Conservation (phyloP, 129 eudicot genomes). For the Silybum marianum region DNA sequence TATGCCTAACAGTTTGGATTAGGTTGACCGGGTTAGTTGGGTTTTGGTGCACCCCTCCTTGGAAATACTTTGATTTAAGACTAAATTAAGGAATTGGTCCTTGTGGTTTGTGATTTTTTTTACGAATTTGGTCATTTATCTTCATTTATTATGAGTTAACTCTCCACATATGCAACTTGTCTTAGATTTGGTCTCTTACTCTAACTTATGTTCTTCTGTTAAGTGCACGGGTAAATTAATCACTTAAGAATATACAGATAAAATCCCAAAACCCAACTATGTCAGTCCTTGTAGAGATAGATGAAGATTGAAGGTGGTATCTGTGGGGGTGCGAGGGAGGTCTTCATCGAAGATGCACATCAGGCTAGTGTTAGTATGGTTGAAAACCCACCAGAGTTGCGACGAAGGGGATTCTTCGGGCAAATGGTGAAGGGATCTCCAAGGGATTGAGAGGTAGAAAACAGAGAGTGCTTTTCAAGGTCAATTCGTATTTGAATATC, state of each 20-base stretch:
- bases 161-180: neutral
- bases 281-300: neutral
- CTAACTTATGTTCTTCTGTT: neutral
- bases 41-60: neutral
- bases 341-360: no score
- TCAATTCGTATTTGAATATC: no score
- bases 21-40: neutral
- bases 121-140: neutral
- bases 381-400: no score
- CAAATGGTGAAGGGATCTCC: no score
- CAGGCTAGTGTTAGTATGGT: no score
- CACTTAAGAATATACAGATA: neutral
- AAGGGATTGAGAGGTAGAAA: no score
- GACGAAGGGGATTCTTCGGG: no score
- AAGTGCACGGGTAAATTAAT: neutral
- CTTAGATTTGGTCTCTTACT: no score
- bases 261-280: neutral
- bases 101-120: neutral
- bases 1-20: neutral
- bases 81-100: neutral
- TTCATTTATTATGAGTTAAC: no score
- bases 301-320: no score
- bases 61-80: neutral
- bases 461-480: no score
- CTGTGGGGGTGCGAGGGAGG: no score